These are phyloP conservation scores for Endogone sp. DNA, from an alignment of 192 early-diverging fungal species.

Conservation along the genomic window DNA sequence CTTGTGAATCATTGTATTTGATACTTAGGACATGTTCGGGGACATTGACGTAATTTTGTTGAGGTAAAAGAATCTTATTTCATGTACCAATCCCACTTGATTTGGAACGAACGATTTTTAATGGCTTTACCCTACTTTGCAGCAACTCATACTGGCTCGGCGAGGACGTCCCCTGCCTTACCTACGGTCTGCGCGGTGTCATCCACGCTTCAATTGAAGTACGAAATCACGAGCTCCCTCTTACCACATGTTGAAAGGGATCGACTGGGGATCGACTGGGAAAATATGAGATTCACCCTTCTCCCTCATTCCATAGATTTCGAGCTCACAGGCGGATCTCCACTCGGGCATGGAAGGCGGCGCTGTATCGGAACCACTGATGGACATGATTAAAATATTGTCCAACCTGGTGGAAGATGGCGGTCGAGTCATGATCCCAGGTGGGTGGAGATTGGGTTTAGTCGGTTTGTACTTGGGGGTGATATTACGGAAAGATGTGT, in stretches of 20 bases:
- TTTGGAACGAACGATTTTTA: conserved; percentile 4
- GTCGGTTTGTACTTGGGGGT: neutral
- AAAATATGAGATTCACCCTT: too few species aligned
- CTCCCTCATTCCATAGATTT: too few species aligned
- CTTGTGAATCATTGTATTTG: too few species aligned
- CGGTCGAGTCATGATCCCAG: conserved; percentile 59
- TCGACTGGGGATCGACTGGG: neutral
- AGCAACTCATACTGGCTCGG: conserved; percentile 80
- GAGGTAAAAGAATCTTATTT: conserved; percentile 22
- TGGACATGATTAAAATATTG: conserved; percentile 62
- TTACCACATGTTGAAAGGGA: neutral
- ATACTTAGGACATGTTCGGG: conserved; percentile 40
- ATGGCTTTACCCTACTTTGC: conserved; percentile 16
- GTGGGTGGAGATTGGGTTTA: conserved; percentile 16
- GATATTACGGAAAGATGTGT: neutral
- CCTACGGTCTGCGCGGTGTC: conserved; percentile 75
- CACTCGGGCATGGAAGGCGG: conserved; percentile 77
- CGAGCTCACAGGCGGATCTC: conserved; percentile 52
- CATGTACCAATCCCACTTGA: conserved; percentile 23
- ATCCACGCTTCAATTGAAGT: conserved; percentile 60
- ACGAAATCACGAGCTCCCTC: conserved; percentile 15
- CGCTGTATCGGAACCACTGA: conserved; percentile 67
- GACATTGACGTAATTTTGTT: conserved; percentile 52
- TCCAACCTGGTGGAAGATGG: conserved; percentile 48
- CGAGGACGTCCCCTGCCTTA: conserved; percentile 71